phyloP scores from a whole-genome alignment of 768 basidiomycete genomes.

The Collybiopsis confluens region DNA sequence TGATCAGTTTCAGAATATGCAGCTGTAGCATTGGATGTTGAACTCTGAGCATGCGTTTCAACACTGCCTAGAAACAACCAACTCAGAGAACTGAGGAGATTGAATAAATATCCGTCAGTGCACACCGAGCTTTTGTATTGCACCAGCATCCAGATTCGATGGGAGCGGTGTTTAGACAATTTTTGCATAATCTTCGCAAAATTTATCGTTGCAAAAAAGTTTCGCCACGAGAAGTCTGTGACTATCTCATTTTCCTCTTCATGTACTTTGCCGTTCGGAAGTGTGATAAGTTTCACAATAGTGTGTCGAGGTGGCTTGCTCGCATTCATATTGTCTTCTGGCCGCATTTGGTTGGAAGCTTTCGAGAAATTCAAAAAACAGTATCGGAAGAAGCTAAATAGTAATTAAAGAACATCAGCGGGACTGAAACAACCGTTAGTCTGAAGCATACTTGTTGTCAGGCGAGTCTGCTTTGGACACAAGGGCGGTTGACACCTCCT shows the following conservation, averaged over 20 bases:
- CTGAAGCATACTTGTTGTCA: slow-evolving; percentile 63
- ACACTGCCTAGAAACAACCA: slow-evolving; percentile 64
- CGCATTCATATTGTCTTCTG: slow-evolving; percentile 67
- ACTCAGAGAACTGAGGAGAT: neutral
- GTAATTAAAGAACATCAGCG: neutral
- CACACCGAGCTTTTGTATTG: slow-evolving; percentile 97
- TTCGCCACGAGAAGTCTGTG: slow-evolving; percentile 94
- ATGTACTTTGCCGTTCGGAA: slow-evolving; percentile 71
- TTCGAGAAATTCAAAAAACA: slow-evolving; percentile 78
- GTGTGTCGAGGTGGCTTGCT: slow-evolving; percentile 57
- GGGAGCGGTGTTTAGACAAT: slow-evolving; percentile 89
- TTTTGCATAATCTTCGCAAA: slow-evolving; percentile 99
- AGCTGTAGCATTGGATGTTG: slow-evolving; percentile 92
- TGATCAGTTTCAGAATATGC: slow-evolving; percentile 94
- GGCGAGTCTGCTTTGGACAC: slow-evolving; percentile 86
- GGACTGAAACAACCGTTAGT: neutral
- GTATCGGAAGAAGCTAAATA: slow-evolving; percentile 88
- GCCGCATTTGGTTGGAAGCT: slow-evolving; percentile 50
- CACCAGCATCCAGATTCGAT: slow-evolving; percentile 92
- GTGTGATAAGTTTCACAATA: slow-evolving; percentile 46
- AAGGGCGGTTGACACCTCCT: slow-evolving; percentile 82
- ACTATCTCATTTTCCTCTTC: slow-evolving; percentile 91
- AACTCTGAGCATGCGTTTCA: slow-evolving; percentile 92
- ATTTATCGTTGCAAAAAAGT: slow-evolving; percentile 96
- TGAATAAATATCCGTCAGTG: slow-evolving; percentile 1